phyloP scores from a whole-genome alignment of 352 stramenopile species.

The Bremia lactucae region DNA sequence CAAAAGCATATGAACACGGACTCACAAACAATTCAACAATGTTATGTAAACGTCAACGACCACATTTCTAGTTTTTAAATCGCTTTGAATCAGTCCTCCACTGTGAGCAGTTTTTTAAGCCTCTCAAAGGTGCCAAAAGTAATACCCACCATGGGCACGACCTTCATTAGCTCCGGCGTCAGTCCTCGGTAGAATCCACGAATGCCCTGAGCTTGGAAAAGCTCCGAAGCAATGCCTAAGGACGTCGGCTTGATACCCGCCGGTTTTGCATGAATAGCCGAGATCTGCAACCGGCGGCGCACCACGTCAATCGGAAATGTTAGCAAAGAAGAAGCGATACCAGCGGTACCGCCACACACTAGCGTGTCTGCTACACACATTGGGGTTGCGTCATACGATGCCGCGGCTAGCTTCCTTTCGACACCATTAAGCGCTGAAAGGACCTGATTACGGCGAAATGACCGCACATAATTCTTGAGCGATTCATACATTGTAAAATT shows the following conservation, averaged over 20 bases:
- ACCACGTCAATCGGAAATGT: constrained; percentile 95
- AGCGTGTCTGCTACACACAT: constrained; percentile 81
- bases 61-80: constrained; percentile 14
- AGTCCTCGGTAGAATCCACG: constrained; percentile 84
- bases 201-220: constrained; percentile 60
- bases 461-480: constrained; percentile 84
- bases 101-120: constrained; percentile 85
- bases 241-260: constrained; percentile 65
- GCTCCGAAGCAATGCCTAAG: constrained; percentile 57
- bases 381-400: constrained; percentile 15
- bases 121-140: constrained; percentile 94
- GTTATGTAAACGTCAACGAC: no score
- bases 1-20: no score
- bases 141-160: constrained; percentile 94
- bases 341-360: constrained; percentile 83
- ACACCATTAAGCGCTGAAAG: constrained; percentile 19
- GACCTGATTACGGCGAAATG: constrained; percentile 49
- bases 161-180: constrained; percentile 93
- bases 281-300: constrained; percentile 91
- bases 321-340: constrained; percentile 86
- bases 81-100: constrained; percentile 26
- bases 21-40: no score
- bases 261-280: constrained; percentile 60
- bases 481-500: constrained; percentile 93
- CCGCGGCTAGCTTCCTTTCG: constrained; percentile 14